Conservation (phyloP, 2,329 filamentous ascomycete genomes). For the Nothophoma quercina region DNA sequence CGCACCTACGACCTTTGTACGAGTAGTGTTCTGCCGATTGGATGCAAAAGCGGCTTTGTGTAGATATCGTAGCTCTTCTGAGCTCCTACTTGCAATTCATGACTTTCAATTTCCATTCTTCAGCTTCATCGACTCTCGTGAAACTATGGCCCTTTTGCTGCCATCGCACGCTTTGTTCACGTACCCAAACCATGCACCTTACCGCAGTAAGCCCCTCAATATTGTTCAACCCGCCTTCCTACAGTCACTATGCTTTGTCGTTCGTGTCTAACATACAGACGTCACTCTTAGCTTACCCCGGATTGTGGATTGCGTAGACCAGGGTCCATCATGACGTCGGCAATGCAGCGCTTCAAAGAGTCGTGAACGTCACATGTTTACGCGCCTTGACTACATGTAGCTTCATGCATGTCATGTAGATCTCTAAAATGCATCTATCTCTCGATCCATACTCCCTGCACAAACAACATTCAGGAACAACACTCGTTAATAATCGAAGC, state of each 20-base stretch:
- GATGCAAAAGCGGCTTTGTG: constrained; percentile 8
- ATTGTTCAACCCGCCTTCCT: background rate
- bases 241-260: too few relatives aligned
- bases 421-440: too few relatives aligned
- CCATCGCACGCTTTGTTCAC: too few relatives aligned
- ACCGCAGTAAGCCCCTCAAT: too few relatives aligned
- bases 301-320: constrained; percentile 9
- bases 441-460: too few relatives aligned
- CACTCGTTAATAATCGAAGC: too few relatives aligned
- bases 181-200: too few relatives aligned
- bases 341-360: constrained; percentile 3
- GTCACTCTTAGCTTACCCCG: constrained; percentile 8
- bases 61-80: background rate
- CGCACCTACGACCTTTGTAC: constrained; percentile 23
- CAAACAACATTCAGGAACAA: too few relatives aligned
- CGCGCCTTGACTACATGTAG: background rate
- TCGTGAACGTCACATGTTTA: constrained; percentile 18
- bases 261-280: background rate
- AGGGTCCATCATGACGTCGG: constrained; percentile 36
- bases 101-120: background rate
- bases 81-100: background rate
- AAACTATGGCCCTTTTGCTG: too few relatives aligned
- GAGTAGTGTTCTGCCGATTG: constrained; percentile 15
- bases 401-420: background rate
- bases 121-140: background rate